phyloP scores from a whole-genome alignment of 192 early-diverging fungal species.

The Mortierella hygrophila region DNA sequence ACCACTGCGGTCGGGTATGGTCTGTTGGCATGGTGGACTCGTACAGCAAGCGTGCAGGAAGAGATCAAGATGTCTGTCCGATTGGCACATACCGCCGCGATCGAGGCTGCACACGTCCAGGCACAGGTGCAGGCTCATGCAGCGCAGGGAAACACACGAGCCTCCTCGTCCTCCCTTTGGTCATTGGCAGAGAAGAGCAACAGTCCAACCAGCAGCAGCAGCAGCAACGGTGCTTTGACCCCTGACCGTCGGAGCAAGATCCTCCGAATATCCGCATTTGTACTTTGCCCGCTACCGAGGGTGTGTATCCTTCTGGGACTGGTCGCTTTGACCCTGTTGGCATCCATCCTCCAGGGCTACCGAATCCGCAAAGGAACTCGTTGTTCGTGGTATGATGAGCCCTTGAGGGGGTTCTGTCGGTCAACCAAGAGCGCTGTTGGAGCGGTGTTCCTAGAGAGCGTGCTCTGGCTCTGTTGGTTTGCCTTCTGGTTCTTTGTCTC shows the following conservation, averaged over 20 bases:
- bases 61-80: background rate
- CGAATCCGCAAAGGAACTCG: slow-evolving; percentile 11
- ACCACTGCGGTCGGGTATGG: slow-evolving; percentile 7
- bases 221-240: background rate
- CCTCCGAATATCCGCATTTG: slow-evolving; percentile 4
- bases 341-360: slow-evolving; percentile 14
- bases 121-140: slow-evolving; percentile 1
- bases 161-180: background rate
- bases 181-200: background rate
- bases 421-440: slow-evolving; percentile 12
- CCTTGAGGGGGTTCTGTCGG: background rate
- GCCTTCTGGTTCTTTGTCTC: slow-evolving; percentile 13
- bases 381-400: slow-evolving; percentile 6
- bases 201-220: background rate
- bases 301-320: slow-evolving; percentile 14
- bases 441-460: slow-evolving; percentile 5
- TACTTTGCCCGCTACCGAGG: slow-evolving; percentile 10
- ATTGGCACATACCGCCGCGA: background rate
- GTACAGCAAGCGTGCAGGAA: background rate
- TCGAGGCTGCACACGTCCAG: background rate
- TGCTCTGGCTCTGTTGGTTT: slow-evolving; percentile 26
- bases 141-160: background rate
- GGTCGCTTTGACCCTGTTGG: slow-evolving; percentile 3
- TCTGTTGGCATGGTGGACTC: slow-evolving; percentile 14
- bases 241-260: background rate